Evolutionary conservation across 106 monocot genomes (phyloP), one percentile per base, ranked within the genome.

Genomic region (Dioscorea dumetorum): DNA sequence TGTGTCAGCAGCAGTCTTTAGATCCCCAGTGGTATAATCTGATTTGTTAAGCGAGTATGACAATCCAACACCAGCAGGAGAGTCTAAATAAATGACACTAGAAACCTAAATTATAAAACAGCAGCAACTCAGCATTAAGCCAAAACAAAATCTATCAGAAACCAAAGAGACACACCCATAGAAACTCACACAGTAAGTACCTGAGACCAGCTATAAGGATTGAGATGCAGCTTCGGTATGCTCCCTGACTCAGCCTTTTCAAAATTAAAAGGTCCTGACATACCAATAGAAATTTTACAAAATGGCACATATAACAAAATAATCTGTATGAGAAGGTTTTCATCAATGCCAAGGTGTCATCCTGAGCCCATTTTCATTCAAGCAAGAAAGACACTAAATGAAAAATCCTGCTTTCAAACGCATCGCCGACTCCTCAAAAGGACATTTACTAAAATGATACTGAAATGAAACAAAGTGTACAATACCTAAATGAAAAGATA

Each of bases 121-220:
- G 9, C 41, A 41, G 0, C 41, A 41, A 1, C 41, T 8, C 41
- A 41, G 2, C 28, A 41, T 1, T 5, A 41, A 41, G 41, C 0
- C 3, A 41, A 41, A 41, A 6, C 0, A 41, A 41, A 0, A 41
- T 41, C 41, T 41, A 41, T 10, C 41, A 41, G 3, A 6, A 3
- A 1, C 41, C 10, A 41, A 0, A 41, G 3, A 41, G 1, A 41
- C 6, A 95, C 79, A 95, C 79, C 76, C 75, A 63, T 95, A 20
- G 91, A 83, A 50, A 88, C 88, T 91, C 91, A 69, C 60, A 74
- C 17, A 33, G 31, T 21, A 62, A 63, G 63, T 28, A 88, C 94
- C 83, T 95, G 91, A 21, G 94, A 88, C 94, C 94, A 95, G 73
- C 91, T 91, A 64, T 91, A 88, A 53, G 91, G 85, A 77, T 95